Conservation (phyloP, 2,329 filamentous ascomycete genomes). For the Talaromyces piceae region DNA sequence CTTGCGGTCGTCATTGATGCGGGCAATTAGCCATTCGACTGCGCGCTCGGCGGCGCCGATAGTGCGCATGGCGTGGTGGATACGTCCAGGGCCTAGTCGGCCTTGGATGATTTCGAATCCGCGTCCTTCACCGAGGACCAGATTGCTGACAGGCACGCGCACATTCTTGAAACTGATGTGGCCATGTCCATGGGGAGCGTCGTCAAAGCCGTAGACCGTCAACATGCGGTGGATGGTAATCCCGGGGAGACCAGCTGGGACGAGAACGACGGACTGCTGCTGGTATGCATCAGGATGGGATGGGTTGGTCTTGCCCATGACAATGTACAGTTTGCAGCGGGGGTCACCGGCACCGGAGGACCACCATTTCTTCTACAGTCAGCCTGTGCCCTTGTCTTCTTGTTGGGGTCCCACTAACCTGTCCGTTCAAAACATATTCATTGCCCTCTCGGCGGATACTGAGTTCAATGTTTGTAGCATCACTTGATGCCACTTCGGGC, state of each 20-base stretch:
- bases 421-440: constrained; percentile 84
- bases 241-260: constrained; percentile 71
- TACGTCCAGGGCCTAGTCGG: constrained; percentile 86
- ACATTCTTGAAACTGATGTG: constrained; percentile 88
- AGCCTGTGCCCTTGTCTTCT: background rate
- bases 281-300: constrained; percentile 69
- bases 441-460: constrained; percentile 75
- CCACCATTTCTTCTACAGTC: constrained; percentile 83
- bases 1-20: constrained; percentile 87
- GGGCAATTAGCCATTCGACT: constrained; percentile 88
- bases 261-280: constrained; percentile 89
- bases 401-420: no score
- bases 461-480: constrained; percentile 88
- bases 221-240: constrained; percentile 94
- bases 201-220: constrained; percentile 89
- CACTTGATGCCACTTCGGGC: constrained; percentile 77
- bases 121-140: constrained; percentile 85
- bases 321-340: constrained; percentile 86
- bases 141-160: constrained; percentile 71
- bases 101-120: constrained; percentile 99
- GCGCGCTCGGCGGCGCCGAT: constrained; percentile 88
- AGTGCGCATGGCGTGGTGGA: constrained; percentile 94
- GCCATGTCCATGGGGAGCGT: constrained; percentile 96
- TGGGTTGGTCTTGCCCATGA: constrained; percentile 88
- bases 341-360: constrained; percentile 90